Conservation (phyloP, 2,329 filamentous ascomycete genomes). For the Dactylellina parvicollis region DNA sequence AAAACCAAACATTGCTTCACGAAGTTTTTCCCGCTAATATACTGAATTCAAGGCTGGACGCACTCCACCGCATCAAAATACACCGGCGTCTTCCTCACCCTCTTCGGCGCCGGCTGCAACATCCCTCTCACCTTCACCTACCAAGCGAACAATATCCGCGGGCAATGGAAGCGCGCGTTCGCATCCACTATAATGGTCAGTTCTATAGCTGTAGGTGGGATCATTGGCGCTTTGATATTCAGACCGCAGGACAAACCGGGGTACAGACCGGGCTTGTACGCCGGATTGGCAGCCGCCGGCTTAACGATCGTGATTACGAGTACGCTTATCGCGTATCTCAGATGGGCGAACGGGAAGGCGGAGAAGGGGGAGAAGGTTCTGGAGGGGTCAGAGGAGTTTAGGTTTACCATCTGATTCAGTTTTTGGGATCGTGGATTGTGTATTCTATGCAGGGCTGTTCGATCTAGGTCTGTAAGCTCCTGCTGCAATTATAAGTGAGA, state of each 20-base stretch:
- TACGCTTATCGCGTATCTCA: slow-evolving; percentile 18
- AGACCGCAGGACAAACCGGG: slow-evolving; percentile 55
- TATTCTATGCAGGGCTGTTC: too few species aligned
- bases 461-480: too few species aligned
- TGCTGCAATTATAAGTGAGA: too few species aligned
- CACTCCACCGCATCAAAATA: slow-evolving; percentile 70
- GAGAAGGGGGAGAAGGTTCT: slow-evolving; percentile 29
- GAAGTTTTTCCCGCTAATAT: not conserved
- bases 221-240: slow-evolving; percentile 78
- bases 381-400: slow-evolving; percentile 22
- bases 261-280: slow-evolving; percentile 19
- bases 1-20: slow-evolving; percentile 80
- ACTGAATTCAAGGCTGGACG: slow-evolving; percentile 68
- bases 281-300: not conserved
- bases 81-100: slow-evolving; percentile 77
- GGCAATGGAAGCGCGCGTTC: slow-evolving; percentile 87
- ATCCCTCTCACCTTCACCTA: slow-evolving; percentile 79
- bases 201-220: slow-evolving; percentile 80
- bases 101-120: slow-evolving; percentile 79
- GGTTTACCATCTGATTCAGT: slow-evolving; percentile 28
- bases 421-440: too few species aligned
- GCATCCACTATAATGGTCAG: slow-evolving; percentile 79
- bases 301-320: not conserved
- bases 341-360: slow-evolving; percentile 23
- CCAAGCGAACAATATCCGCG: slow-evolving; percentile 87